Percentiles rank a stretch among this genome's conserved stretches.
These are phyloP conservation scores for Pseudogymnoascus sp. DNA, from an alignment of 2,329 filamentous ascomycete species.

Conservation along the genomic window DNA sequence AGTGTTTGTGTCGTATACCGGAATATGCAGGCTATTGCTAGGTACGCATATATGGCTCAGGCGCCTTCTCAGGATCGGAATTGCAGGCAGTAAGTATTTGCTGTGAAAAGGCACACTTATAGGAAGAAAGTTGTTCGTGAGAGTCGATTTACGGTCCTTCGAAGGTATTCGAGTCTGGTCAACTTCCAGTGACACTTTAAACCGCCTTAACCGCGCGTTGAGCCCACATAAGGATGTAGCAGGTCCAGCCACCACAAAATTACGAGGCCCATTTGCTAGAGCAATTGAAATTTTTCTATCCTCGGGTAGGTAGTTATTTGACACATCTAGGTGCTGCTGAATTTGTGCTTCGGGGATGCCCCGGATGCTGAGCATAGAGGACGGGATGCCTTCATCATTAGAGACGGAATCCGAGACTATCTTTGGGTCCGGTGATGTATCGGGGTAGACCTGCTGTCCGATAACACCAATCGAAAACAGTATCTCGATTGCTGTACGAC, in stretches of 20 bases:
- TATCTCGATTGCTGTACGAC: slow-evolving; percentile 74
- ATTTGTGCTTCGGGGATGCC: slow-evolving; percentile 17
- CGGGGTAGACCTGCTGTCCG: slow-evolving; percentile 93
- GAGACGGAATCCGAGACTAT: slow-evolving; percentile 90
- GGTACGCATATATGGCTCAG: slow-evolving; percentile 20
- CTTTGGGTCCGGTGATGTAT: slow-evolving; percentile 83
- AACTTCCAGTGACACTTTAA: slow-evolving; percentile 18
- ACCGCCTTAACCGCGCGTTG: slow-evolving; percentile 21
- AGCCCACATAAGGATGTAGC: slow-evolving; percentile 25
- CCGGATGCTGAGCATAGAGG: slow-evolving; percentile 26
- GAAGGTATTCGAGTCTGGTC: slow-evolving; percentile 28
- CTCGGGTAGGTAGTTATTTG: slow-evolving; percentile 22
- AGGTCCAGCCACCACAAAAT: slow-evolving; percentile 27
- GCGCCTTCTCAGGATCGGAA: slow-evolving; percentile 17
- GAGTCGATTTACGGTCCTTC: slow-evolving; percentile 24
- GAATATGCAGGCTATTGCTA: slow-evolving; percentile 37
- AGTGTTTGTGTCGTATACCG: slow-evolving; percentile 28
- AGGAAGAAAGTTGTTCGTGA: slow-evolving; percentile 30
- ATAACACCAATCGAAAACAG: slow-evolving; percentile 98
- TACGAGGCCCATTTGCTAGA: slow-evolving; percentile 26
- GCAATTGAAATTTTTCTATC: slow-evolving; percentile 21
- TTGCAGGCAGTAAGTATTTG: slow-evolving; percentile 26
- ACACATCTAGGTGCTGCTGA: slow-evolving; percentile 19
- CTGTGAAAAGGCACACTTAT: slow-evolving; percentile 36
- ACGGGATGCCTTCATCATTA: slow-evolving; percentile 49